Evolutionary conservation across 2,329 filamentous ascomycete species (phyloP), one percentile per base, ranked within the genome.

Genomic region (Seiridium cupressi): DNA sequence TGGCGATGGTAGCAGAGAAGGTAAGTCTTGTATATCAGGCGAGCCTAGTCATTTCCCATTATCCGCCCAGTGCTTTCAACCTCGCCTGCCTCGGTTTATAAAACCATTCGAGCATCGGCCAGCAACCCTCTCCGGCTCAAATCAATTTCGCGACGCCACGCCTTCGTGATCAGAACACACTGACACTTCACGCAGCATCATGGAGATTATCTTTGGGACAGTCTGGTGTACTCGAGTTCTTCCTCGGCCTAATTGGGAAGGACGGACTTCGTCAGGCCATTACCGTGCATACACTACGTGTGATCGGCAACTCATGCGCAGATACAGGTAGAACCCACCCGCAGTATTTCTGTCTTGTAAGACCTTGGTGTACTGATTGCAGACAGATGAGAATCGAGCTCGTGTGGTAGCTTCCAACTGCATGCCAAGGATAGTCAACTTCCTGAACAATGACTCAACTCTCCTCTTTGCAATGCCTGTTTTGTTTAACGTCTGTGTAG

Each of bases 281-380:
- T n/a, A 78, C 78, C 49, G 74, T 84, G 6, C 85, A 88, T 59
- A 72, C 80, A 6, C 73, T 89, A 13, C 82, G 86, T 32, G 70
- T 88, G 26, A 76, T 86, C 13, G 86, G 86, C 11, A 89, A 89
- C 68, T 83, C 83, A 8, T 88, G 84, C 63, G 86, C 86, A 26
- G 86, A 89, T 64, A 84, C 82, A 64, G 79, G 82, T 82, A 69
- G 59, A 69, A 53, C 38, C 44, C 6, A 47, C 26, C 18, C 11
- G 4, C 35, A 26, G 9, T 9, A 38, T 1, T 5, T 7, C 18
- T 26, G 5, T n/a, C 6, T 5, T 13, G n/a, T 38, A 18, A 35
- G 10, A 4, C 26, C 13, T 18, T 36, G 49, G 34, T 13, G 40
- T 46, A 7, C 36, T 10, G 46, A 58, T 8, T 3, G 11, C 6